Percentiles rank a stretch among this genome's conserved stretches.
Conservation (phyloP, 1,284 basidiomycete species). For the Irpex sp. region DNA sequence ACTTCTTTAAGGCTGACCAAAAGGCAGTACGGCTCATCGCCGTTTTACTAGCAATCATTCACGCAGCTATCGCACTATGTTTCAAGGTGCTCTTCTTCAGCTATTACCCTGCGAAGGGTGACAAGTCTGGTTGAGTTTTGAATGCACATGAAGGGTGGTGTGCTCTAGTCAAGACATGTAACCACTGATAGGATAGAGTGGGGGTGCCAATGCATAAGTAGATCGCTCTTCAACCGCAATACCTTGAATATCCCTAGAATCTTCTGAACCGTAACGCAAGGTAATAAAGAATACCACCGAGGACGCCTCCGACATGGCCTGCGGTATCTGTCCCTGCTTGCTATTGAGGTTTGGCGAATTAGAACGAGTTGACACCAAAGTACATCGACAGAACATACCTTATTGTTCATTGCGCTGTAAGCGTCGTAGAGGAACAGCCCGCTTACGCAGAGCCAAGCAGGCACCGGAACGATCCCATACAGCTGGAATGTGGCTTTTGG, state of each 20-base stretch:
- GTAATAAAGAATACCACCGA: conserved; percentile 12
- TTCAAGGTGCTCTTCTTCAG: conserved; percentile 89
- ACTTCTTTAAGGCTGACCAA: conserved; percentile 63
- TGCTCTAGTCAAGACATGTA: not conserved
- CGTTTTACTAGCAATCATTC: conserved; percentile 64
- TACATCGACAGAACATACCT: conserved; percentile 28
- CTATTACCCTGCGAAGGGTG: conserved; percentile 57
- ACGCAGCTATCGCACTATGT: conserved; percentile 72
- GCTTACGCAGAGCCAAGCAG: conserved; percentile 76
- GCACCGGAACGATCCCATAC: conserved; percentile 81
- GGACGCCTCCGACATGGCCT: conserved; percentile 13
- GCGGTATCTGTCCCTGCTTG: conserved; percentile 51
- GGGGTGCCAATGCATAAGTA: not conserved
- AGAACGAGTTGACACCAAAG: not conserved
- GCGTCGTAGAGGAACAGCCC: conserved; percentile 76
- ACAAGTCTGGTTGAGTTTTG: not conserved
- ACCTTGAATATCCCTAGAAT: not conserved
- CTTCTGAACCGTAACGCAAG: conserved; percentile 2
- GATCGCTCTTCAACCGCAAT: not conserved
- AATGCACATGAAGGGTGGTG: not conserved
- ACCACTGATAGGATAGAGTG: not conserved
- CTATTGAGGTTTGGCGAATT: conserved; percentile 24
- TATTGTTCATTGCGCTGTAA: conserved; percentile 40
- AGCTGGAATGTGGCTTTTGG: conserved; percentile 72
- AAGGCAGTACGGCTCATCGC: conserved; percentile 81